A percentile compares a stretch with the other conserved stretches of the same genome.
Evolutionary conservation across 305 asterid genomes (phyloP).

Genomic region (Rubia balearica): DNA sequence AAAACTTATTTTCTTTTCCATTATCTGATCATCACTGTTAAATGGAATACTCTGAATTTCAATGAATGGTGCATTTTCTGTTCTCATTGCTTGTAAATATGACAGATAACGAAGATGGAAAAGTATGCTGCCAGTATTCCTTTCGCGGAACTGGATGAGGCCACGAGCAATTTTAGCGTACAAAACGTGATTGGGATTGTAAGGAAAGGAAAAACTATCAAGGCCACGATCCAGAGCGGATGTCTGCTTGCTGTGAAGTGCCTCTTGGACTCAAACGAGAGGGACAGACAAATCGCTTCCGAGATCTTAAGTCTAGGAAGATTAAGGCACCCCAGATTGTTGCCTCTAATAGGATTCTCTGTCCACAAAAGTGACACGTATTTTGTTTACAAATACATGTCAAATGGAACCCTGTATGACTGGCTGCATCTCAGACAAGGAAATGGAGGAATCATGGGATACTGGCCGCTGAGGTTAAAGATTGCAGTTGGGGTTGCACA

Average conservation of each 20-base stretch:
- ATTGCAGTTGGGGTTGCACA: constrained; percentile 7
- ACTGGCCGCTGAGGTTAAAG: constrained; percentile 5
- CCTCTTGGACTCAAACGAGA: neutral
- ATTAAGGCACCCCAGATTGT: neutral
- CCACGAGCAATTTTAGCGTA: constrained; percentile 2
- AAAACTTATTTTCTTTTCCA: neutral
- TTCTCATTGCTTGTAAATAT: neutral
- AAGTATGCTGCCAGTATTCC: constrained; percentile 7
- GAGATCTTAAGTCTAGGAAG: neutral
- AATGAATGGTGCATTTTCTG: too few species aligned
- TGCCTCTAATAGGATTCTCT: constrained; percentile 23
- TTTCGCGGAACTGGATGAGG: neutral
- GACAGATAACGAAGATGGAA: neutral
- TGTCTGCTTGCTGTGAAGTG: constrained; percentile 2
- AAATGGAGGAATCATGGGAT: constrained; percentile 9
- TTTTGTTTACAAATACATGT: constrained; percentile 31
- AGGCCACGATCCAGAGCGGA: neutral
- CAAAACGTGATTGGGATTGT: neutral
- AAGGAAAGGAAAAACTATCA: constrained; percentile 8
- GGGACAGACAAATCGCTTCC: neutral
- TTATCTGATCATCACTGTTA: too few species aligned
- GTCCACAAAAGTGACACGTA: constrained; percentile 15
- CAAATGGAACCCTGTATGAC: constrained; percentile 31
- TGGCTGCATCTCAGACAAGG: constrained; percentile 13
- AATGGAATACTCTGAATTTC: too few species aligned